Evolutionary conservation across 1,284 basidiomycete genomes (phyloP).

Genomic region (Cryptococcus neoformans): DNA sequence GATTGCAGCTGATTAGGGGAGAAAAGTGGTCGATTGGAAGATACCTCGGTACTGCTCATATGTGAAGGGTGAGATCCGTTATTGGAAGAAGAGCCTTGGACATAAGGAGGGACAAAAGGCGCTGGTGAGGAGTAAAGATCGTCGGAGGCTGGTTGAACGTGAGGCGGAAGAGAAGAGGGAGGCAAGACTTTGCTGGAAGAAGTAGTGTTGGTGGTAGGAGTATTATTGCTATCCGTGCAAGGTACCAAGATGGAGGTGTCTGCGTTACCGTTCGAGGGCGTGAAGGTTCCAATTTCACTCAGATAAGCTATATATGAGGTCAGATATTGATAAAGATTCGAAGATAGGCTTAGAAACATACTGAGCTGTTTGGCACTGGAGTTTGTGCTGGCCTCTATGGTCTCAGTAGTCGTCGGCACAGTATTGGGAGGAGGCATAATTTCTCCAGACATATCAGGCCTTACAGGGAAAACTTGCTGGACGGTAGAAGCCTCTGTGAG

Average conservation of each 20-base stretch:
- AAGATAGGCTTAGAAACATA: neutral
- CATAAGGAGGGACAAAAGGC: neutral
- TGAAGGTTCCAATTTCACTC: conserved; percentile 17
- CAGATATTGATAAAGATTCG: neutral
- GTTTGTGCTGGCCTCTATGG: neutral
- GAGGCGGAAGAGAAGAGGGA: conserved; percentile 8
- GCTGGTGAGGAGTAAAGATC: conserved; percentile 6
- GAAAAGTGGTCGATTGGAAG: conserved; percentile 25
- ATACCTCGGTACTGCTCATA: conserved; percentile 15
- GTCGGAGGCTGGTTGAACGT: conserved; percentile 2
- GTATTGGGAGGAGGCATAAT: conserved; percentile 14
- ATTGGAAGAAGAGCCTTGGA: neutral
- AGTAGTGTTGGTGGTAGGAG: neutral
- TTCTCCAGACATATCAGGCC: conserved; percentile 11
- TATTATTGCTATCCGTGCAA: neutral
- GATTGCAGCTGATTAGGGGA: conserved; percentile 28
- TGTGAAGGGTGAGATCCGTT: conserved; percentile 2
- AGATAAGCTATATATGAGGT: neutral
- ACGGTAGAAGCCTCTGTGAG: neutral
- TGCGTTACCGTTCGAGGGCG: conserved; percentile 6
- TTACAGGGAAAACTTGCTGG: neutral
- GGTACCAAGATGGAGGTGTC: neutral
- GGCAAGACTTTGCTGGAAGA: conserved; percentile 2
- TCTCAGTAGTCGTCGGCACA: neutral
- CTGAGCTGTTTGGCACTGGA: neutral